These are phyloP conservation scores for Glycine tomentella DNA, from an alignment of 306 rosid species.

Conservation along the genomic window DNA sequence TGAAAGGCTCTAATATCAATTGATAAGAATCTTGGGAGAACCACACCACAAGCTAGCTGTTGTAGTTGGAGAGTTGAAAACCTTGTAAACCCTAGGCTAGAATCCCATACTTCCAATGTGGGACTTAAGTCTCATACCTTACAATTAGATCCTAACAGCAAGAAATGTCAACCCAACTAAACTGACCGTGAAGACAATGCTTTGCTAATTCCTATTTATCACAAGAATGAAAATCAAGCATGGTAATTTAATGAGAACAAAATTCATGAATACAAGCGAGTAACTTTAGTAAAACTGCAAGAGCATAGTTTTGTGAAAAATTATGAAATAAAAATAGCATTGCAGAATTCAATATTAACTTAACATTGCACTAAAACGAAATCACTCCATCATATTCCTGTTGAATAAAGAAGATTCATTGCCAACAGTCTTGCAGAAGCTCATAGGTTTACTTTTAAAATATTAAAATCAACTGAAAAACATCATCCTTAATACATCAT, in stretches of 20 bases:
- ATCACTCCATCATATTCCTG: too few species aligned
- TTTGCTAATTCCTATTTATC: slow-evolving; percentile 12
- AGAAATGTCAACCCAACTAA: slow-evolving; percentile 32
- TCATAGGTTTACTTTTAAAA: too few species aligned
- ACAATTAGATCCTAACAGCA: neutral
- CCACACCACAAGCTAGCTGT: too few species aligned
- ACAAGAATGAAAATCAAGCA: slow-evolving; percentile 2
- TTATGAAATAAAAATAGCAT: slow-evolving; percentile 4
- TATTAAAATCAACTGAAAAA: too few species aligned
- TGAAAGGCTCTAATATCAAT: too few species aligned
- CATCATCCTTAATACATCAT: neutral
- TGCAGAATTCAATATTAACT: neutral
- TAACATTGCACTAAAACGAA: neutral
- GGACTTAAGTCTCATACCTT: too few species aligned
- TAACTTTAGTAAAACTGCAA: neutral
- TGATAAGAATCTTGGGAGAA: too few species aligned
- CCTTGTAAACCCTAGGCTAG: too few species aligned
- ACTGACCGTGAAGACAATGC: neutral
- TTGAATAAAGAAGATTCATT: too few species aligned
- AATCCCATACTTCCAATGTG: too few species aligned
- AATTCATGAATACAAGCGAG: neutral
- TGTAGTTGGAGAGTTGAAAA: too few species aligned
- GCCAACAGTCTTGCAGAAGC: too few species aligned
- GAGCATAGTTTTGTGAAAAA: neutral
- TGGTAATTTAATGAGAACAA: slow-evolving; percentile 24